A percentile compares a stretch with the other conserved stretches of the same genome.
Evolutionary conservation across 495 filamentous ascomycete genomes (phyloP).

Genomic region (Aspergillus haitiensis): DNA sequence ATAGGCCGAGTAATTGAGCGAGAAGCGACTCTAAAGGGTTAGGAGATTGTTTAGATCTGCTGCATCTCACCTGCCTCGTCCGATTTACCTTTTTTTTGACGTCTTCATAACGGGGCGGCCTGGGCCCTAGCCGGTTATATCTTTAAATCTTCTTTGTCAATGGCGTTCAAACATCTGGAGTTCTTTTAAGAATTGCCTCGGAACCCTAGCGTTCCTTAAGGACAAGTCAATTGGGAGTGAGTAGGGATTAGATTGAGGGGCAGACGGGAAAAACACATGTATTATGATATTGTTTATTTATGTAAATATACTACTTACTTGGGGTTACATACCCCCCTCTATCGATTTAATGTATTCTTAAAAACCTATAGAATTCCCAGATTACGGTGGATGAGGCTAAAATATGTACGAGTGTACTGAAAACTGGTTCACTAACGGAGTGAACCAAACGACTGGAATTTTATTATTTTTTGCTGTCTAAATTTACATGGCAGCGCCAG

Average conservation of each 20-base stretch:
- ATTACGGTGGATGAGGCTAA: neutral
- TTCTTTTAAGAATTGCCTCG: too few relatives aligned
- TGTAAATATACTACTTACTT: neutral
- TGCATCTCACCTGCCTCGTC: neutral
- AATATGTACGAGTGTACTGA: neutral
- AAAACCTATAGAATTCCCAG: neutral
- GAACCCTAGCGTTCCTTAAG: too few relatives aligned
- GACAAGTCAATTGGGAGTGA: too few relatives aligned
- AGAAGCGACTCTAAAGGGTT: slow-evolving; percentile 74
- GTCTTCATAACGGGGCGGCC: too few relatives aligned
- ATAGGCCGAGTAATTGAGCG: slow-evolving; percentile 79
- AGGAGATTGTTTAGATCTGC: slow-evolving; percentile 12
- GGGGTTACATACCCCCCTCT: neutral
- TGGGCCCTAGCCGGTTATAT: too few relatives aligned
- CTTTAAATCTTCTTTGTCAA: too few relatives aligned
- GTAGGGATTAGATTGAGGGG: too few relatives aligned
- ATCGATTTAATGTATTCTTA: neutral
- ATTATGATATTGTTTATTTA: slow-evolving; percentile 3
- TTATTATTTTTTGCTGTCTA: slow-evolving; percentile 24
- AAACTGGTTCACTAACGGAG: slow-evolving; percentile 15
- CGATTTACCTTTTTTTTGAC: neutral
- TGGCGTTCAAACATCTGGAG: too few relatives aligned
- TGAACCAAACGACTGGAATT: slow-evolving; percentile 14
- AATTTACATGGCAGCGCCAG: slow-evolving; percentile 84
- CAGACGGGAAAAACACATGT: neutral